Conservation (phyloP, 2,329 filamentous ascomycete genomes). For the Chaetomiaceae sp. region DNA sequence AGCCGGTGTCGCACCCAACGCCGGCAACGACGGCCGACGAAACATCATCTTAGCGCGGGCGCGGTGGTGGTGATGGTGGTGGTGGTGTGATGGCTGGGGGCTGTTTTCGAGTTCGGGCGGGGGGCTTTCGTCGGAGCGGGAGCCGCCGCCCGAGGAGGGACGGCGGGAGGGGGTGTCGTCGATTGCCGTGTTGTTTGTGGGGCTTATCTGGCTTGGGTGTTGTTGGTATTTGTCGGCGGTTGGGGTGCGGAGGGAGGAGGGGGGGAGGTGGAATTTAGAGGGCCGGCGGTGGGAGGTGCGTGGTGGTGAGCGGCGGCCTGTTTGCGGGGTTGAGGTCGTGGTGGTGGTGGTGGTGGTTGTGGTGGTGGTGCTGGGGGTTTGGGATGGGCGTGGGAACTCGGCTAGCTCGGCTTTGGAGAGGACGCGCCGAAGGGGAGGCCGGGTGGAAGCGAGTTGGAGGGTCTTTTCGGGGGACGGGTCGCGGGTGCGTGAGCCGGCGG, state of each 20-base stretch:
- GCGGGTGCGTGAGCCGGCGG: conserved; percentile 39
- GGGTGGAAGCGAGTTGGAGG: conserved; percentile 43
- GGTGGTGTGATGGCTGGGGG: no score
- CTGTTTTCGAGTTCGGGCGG: conserved; percentile 42
- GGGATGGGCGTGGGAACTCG: conserved; percentile 59
- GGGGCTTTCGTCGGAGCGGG: conserved; percentile 40
- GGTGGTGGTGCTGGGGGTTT: neutral
- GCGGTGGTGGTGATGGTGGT: no score
- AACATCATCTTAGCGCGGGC: conserved; percentile 28
- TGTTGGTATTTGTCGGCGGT: conserved; percentile 34
- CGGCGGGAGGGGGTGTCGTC: conserved; percentile 43
- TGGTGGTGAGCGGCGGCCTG: conserved; percentile 53
- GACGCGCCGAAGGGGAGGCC: conserved; percentile 76
- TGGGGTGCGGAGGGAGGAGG: conserved; percentile 37
- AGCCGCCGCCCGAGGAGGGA: conserved; percentile 38
- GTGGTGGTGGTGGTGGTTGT: conserved; percentile 14
- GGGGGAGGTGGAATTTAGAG: conserved; percentile 45
- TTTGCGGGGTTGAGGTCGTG: no score
- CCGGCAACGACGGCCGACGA: conserved; percentile 51
- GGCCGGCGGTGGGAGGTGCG: conserved; percentile 47
- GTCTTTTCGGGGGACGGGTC: conserved; percentile 53
- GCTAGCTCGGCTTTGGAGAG: conserved; percentile 83
- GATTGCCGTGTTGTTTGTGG: neutral
- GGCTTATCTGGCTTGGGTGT: conserved; percentile 16
- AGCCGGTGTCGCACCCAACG: conserved; percentile 36